Evolutionary conservation across 768 basidiomycete genomes (phyloP), one percentile per base, ranked within the genome.

Genomic region (Leccinum uliginosum): DNA sequence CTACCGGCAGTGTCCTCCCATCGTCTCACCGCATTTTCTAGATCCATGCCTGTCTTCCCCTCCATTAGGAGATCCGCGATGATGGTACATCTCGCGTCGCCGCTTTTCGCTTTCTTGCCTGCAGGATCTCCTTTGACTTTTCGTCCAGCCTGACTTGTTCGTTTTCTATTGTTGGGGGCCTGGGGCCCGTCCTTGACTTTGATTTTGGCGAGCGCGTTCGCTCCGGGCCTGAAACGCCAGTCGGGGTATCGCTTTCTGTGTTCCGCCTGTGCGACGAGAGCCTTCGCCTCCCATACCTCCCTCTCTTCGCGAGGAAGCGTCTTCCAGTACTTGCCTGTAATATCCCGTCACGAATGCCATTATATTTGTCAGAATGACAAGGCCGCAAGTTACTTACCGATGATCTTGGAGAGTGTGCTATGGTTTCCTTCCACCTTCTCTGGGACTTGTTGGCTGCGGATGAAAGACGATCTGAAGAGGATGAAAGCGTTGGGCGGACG

Each of bases 401-500:
- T 87, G 64, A 91, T 90, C 76, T 91, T 91, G 59, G 87, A 89
- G 51, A 91, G 77, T 7, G 83, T 85, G 66, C 85, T 85, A 61
- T 89, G 87, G 62, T 89, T 91, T 1, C 87, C 88, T 65, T 91
- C 89, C 53, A 89, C 88, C 69, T 83, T 83, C 35, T 82, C 86
- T 2, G 89, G 84, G 50, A 90, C 83, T 62, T 84, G 83, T 68
- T 88, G 82, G 63, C 82, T 84, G 30, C 80, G 78, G 69, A 91
- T 88, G 73, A 91, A 90, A 29, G 82, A 83, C 23, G 86, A 87
- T 62, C 89, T 83, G 72, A 90, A 91, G 70, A 91, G 85, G 63
- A 91, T 91, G 74, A 91, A 91, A 57, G 89, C 89, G 72, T 90
- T 91, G 24, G 89, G 89, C 7, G 89, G 89, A 49, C 89, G 84